These are phyloP conservation scores for Fraxinus latifolia DNA, from an alignment of 305 asterid genomes.

Conservation along the genomic window DNA sequence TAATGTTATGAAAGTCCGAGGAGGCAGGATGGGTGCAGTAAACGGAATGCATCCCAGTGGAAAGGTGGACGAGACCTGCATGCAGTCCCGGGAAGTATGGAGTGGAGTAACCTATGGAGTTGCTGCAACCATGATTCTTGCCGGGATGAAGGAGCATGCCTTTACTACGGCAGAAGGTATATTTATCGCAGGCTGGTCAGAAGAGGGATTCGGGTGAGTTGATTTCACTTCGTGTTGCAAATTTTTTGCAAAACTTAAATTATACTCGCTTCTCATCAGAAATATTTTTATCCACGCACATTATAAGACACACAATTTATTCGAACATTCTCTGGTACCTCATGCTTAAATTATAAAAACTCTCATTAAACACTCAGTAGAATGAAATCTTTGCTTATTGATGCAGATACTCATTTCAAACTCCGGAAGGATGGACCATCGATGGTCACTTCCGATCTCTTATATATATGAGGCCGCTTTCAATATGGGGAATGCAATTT, in stretches of 20 bases:
- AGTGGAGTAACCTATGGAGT: slow-evolving; percentile 88
- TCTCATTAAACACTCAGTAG: background rate
- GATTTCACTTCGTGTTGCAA: background rate
- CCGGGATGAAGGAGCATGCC: slow-evolving; percentile 93
- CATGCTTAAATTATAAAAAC: background rate
- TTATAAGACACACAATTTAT: background rate
- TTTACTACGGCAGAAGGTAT: slow-evolving; percentile 88
- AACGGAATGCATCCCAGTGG: slow-evolving; percentile 97
- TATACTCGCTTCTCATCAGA: background rate
- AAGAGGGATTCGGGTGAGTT: slow-evolving; percentile 89
- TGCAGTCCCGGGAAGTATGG: slow-evolving; percentile 99
- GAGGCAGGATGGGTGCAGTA: slow-evolving; percentile 97
- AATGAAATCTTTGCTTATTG: slow-evolving; percentile 7
- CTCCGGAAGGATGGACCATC: slow-evolving; percentile 94
- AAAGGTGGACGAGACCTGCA: slow-evolving; percentile 93
- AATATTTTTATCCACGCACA: background rate
- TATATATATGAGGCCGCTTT: slow-evolving; percentile 89
- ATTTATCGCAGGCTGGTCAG: slow-evolving; percentile 96
- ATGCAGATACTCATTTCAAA: slow-evolving; percentile 83
- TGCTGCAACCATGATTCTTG: slow-evolving; percentile 95
- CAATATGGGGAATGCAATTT: slow-evolving; percentile 97
- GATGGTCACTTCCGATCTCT: slow-evolving; percentile 94
- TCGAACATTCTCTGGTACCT: background rate
- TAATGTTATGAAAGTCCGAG: slow-evolving; percentile 84
- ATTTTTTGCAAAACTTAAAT: background rate